Evolutionary conservation across 805 yeast genomes (phyloP).

Genomic region (Pichia eremophila): DNA sequence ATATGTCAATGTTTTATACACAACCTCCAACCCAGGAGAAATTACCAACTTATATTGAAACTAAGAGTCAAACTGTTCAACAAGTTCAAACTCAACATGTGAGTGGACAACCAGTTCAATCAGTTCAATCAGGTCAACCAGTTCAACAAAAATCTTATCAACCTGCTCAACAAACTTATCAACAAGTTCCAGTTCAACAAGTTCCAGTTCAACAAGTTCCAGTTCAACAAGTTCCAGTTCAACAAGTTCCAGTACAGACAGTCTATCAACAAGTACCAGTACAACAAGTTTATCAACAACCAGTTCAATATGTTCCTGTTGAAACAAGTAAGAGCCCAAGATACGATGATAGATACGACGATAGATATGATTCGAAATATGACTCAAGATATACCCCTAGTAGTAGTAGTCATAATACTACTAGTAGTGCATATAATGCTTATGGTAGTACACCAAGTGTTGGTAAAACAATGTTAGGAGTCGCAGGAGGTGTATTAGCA

Average conservation of each 20-base stretch:
- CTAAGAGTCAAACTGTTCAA: not conserved
- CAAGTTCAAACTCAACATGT: no score
- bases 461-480: conserved; percentile 5
- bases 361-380: not conserved
- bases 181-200: not conserved
- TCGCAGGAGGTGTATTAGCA: conserved; percentile 4
- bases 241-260: not conserved
- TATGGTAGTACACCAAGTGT: not conserved
- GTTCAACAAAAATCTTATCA: not conserved
- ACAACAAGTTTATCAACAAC: not conserved
- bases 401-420: not conserved
- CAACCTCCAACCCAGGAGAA: not conserved
- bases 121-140: not conserved
- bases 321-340: not conserved
- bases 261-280: not conserved
- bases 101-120: no score
- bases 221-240: not conserved
- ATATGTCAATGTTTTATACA: not conserved
- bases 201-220: not conserved
- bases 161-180: not conserved
- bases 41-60: not conserved
- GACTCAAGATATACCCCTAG: not conserved
- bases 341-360: no score
- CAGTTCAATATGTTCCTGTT: not conserved
- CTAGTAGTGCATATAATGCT: not conserved